phyloP scores from a whole-genome alignment of 2,329 filamentous ascomycete species.

The Orbilia blumenaviensis region DNA sequence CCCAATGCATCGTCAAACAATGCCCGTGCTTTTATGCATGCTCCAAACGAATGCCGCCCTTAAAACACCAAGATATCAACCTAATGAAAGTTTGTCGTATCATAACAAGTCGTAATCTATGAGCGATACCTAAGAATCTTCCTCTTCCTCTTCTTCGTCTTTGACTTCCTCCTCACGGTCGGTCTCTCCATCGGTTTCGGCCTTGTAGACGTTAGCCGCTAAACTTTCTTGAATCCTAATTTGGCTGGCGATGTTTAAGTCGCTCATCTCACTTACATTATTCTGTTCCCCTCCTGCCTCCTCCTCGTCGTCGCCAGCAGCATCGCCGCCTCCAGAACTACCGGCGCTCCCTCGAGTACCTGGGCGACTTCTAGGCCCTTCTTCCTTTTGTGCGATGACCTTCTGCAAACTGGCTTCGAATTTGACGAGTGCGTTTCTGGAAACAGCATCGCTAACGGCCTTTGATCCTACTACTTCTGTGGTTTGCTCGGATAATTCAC shows the following conservation, averaged over 20 bases:
- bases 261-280: slow-evolving; percentile 59
- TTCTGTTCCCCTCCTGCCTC: slow-evolving; percentile 55
- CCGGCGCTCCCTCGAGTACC: slow-evolving; percentile 61
- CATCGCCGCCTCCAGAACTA: slow-evolving; percentile 60
- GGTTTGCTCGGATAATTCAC: slow-evolving; percentile 69
- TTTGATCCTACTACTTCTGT: slow-evolving; percentile 72
- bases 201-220: slow-evolving; percentile 57
- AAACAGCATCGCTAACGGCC: slow-evolving; percentile 69
- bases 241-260: slow-evolving; percentile 64
- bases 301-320: slow-evolving; percentile 59
- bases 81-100: slow-evolving; percentile 2
- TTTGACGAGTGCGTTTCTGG: slow-evolving; percentile 73
- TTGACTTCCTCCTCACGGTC: slow-evolving; percentile 59
- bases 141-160: slow-evolving; percentile 59
- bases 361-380: slow-evolving; percentile 59
- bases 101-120: slow-evolving; percentile 55
- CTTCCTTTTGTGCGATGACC: slow-evolving; percentile 69
- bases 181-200: slow-evolving; percentile 58
- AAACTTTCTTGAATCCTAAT: slow-evolving; percentile 67
- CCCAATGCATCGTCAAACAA: neutral
- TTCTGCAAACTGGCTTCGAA: slow-evolving; percentile 74
- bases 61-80: slow-evolving; percentile 27
- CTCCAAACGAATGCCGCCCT: slow-evolving; percentile 4
- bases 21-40: slow-evolving; percentile 15
- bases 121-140: slow-evolving; percentile 55